Evolutionary conservation across 257 asterid species (phyloP).

Genomic region (Gardenia jasminoides): DNA sequence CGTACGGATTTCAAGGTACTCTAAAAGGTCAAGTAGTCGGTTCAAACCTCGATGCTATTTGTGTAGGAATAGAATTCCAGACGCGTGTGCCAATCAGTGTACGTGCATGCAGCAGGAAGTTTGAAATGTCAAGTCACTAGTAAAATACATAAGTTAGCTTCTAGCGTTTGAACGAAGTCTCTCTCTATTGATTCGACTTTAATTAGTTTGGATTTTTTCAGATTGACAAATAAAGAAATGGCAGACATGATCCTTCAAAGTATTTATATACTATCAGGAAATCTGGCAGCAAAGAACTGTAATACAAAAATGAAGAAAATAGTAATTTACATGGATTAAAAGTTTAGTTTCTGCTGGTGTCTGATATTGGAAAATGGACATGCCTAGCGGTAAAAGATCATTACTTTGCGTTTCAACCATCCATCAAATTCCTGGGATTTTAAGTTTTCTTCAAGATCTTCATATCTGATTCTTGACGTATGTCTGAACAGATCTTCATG

Average conservation of each 20-base stretch:
- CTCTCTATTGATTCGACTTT: not conserved
- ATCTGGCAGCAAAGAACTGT: no score
- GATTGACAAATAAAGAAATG: no score
- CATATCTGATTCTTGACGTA: not conserved
- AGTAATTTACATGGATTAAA: not conserved
- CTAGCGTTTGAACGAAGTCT: not conserved
- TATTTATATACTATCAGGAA: no score
- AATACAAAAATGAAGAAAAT: not conserved
- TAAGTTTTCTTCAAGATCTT: not conserved
- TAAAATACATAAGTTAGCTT: not conserved
- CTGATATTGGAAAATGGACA: not conserved
- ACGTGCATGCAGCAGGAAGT: not conserved
- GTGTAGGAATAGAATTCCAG: not conserved
- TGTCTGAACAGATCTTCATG: constrained; percentile 26
- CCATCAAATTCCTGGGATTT: no score
- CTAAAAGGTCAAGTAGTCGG: constrained; percentile 31
- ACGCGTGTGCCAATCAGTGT: constrained; percentile 28
- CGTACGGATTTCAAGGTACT: constrained; percentile 27
- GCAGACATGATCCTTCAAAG: not conserved
- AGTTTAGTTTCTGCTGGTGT: not conserved
- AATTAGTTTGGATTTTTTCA: not conserved
- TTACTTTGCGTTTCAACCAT: not conserved
- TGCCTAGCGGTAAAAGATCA: no score
- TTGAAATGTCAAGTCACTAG: not conserved
- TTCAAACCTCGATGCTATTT: constrained; percentile 27